Evolutionary conservation across 1,284 basidiomycete genomes (phyloP).

Genomic region (Leccinum subspadiceum): DNA sequence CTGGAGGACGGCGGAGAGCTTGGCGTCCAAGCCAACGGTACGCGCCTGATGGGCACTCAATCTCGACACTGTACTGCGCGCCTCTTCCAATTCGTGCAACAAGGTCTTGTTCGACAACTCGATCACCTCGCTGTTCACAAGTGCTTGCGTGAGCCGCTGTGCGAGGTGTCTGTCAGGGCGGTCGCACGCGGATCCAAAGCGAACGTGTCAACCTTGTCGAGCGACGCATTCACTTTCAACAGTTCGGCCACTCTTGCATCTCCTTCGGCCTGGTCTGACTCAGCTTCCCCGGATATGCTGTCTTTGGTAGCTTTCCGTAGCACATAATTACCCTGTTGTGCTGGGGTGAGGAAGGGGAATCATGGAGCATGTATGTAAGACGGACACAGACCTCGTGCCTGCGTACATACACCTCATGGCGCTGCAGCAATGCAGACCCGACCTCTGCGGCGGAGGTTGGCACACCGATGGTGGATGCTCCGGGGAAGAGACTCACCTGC

Average conservation of each 20-base stretch:
- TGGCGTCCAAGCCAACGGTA: conserved; percentile 67
- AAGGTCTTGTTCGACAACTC: conserved; percentile 78
- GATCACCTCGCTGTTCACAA: conserved; percentile 79
- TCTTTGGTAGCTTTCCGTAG: conserved; percentile 18
- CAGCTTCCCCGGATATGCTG: conserved; percentile 7
- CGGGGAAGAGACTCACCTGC: conserved; percentile 58
- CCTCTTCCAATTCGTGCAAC: conserved; percentile 76
- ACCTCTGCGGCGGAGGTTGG: conserved; percentile 59
- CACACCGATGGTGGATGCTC: not conserved
- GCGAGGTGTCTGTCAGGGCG: conserved; percentile 9
- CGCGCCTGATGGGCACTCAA: conserved; percentile 69
- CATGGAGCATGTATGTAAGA: conserved; percentile 12
- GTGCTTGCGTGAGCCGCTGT: conserved; percentile 77
- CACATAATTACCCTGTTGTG: conserved; percentile 18
- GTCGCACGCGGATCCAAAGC: not conserved
- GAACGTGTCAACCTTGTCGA: conserved; percentile 60
- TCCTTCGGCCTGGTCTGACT: conserved; percentile 21
- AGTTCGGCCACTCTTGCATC: conserved; percentile 44
- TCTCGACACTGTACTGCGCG: conserved; percentile 66
- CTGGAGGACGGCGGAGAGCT: conserved; percentile 56
- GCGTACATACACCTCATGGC: conserved; percentile 84
- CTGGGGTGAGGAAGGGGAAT: conserved; percentile 10
- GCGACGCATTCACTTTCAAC: conserved; percentile 54
- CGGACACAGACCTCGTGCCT: conserved; percentile 55
- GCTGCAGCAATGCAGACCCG: conserved; percentile 84